Evolutionary conservation across 2,329 filamentous ascomycete genomes (phyloP).

Genomic region (Penicillium sp.): DNA sequence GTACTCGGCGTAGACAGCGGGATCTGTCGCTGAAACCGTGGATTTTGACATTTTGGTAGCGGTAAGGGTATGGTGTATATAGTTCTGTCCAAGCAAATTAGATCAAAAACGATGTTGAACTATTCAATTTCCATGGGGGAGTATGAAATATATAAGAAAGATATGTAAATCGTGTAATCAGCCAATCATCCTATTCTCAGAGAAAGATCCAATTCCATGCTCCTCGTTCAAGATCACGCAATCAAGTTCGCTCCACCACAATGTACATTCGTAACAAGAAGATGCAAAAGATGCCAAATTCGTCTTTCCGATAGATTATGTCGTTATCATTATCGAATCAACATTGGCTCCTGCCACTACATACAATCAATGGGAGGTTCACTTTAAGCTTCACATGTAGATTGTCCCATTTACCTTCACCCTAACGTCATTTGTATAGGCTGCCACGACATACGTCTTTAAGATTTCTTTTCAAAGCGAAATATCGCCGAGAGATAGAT

Average conservation of each 20-base stretch:
- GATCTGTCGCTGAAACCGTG: slow-evolving; percentile 35
- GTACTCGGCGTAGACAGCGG: slow-evolving; percentile 43
- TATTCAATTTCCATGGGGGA: not conserved
- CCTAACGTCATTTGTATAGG: not conserved
- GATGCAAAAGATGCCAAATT: slow-evolving; percentile 2
- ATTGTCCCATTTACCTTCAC: not conserved
- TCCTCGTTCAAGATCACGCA: slow-evolving; percentile 20
- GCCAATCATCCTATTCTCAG: not conserved
- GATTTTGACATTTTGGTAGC: slow-evolving; percentile 14
- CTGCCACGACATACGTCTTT: slow-evolving; percentile 12
- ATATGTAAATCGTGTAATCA: not conserved
- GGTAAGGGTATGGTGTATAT: not conserved
- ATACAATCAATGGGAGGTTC: not conserved
- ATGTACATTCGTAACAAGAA: not conserved
- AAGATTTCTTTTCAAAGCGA: slow-evolving; percentile 35
- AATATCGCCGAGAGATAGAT: slow-evolving; percentile 46
- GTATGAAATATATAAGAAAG: not conserved
- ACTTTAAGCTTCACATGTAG: not conserved
- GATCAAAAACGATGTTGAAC: not conserved
- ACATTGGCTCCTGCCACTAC: not conserved
- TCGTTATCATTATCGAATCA: slow-evolving; percentile 16
- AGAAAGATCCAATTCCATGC: slow-evolving; percentile 15
- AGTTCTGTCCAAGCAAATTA: not conserved
- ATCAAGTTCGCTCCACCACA: slow-evolving; percentile 4
- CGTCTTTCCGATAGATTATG: slow-evolving; percentile 18